Base-by-base conservation (phyloP, 139 green algal genomes). In the Chlorella sorokiniana region DNA sequence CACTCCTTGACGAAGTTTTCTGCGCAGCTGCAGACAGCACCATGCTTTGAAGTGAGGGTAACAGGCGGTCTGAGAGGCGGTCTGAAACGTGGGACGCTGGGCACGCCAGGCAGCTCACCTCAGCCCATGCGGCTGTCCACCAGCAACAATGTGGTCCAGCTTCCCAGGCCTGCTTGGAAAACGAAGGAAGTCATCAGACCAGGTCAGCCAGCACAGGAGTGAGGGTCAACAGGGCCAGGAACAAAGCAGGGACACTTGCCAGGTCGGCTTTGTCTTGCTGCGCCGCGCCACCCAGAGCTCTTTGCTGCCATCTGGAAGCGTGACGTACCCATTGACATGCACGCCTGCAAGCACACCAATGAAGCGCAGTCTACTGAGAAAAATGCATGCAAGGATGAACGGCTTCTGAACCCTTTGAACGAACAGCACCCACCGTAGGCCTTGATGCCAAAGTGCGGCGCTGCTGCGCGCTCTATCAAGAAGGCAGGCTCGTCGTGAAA, bases 1-100 rank as follows among this genome's bases (percentile, higher is more conserved):
- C 93, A 98, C 90, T 99, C 96, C 88, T 99, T 98, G 18, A 96
- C 75, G 70, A 98, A 91, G 77, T 98, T 98, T 0, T 95, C 94
- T 25, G 38, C 38, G 35, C 75, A 86, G 81, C 86, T 91, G 70
- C 70, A 48, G 16, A 59, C 16, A 35, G 40, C 27, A 40, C 8
- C 38, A 3, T n/a, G 14, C 35, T 7, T 11, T 18, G 4, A n/a
- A 70, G 35, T 35, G 18, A 35, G 35, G 6, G 3, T 40, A 5
- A 68, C 40, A 23, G 31, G n/a, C n/a, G n/a, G n/a, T n/a, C n/a
- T n/a, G n/a, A n/a, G n/a, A n/a, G n/a, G n/a, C n/a, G n/a, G n/a
- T n/a, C n/a, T n/a, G n/a, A n/a, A n/a, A n/a, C n/a, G n/a, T n/a
- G n/a, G n/a, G n/a, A 71, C 48, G 52, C 20, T n/a, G n/a, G 51